Evolutionary conservation across 78 protist species (phyloP), one percentile per base, ranked within the genome.

Genomic region (Polysphondylium violaceum): DNA sequence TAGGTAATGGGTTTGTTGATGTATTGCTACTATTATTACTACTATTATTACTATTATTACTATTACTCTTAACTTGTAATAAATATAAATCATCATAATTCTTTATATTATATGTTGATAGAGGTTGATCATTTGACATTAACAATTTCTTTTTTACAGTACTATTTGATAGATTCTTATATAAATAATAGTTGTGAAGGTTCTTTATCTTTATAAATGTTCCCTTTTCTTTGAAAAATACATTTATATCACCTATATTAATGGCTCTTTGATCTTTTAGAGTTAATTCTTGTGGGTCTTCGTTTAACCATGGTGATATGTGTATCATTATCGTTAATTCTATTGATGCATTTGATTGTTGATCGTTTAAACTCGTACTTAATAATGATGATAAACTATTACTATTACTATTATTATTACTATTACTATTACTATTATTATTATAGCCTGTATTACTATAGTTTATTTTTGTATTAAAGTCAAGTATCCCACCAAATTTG

Each of bases 171-270:
- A 29, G 31, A 5, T 27, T 19, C 56, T 59, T 81, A 81, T 53
- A 71, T 25, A 81, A 21, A 25, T 47, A 33, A 68, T 81, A 81
- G 14, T 69, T 56, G 11, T 3, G n/a, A 41, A 81, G 17, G 7
- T 65, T 59, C 29, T 64, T 53, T 23, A 81, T 56, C 27, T 25
- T 56, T 2, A 68, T 23, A 2, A 17, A 0, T 21, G 12, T 40
- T 5, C 89, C 89, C 31, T 41, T 81, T 68, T 81, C 77, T 69
- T 81, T 65, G 55, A 53, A 65, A 29, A 68, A 81, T 17, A 81
- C 47, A 23, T 56, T 21, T 8, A 81, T 68, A 53, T 81, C 77
- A 16, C 89, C 89, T 47, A 69, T 47, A 12, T 69, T 33, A 4
- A 29, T 41, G 76, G n/a, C 0, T 69, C 76, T 17, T 69, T 50